These are phyloP conservation scores for Aegilops speltoides DNA, from an alignment of 176 grass and related monocot genomes.

Conservation along the genomic window DNA sequence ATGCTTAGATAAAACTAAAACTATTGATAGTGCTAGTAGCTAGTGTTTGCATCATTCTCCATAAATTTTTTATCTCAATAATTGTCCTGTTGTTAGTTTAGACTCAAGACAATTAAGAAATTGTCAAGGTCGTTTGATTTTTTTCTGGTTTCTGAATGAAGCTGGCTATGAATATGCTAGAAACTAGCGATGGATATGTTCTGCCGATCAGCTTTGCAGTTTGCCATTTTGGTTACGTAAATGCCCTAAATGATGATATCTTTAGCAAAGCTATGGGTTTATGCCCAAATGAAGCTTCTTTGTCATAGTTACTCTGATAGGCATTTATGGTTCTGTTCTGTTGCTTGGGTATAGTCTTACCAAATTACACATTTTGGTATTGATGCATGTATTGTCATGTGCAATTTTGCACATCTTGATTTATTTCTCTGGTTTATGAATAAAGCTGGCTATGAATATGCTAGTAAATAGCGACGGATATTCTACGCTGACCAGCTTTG, in stretches of 20 bases:
- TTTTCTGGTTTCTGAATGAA: background rate
- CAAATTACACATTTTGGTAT: too few relatives aligned
- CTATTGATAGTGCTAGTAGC: too few relatives aligned
- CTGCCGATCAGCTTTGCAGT: background rate
- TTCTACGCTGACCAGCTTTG: background rate
- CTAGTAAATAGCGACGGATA: too few relatives aligned
- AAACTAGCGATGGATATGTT: background rate
- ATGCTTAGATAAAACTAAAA: too few relatives aligned
- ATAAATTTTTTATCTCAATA: background rate
- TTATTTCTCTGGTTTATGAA: background rate
- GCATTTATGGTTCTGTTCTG: background rate
- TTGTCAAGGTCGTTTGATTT: background rate
- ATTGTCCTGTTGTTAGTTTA: background rate
- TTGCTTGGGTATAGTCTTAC: background rate
- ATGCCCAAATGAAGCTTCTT: background rate
- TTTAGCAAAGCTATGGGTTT: background rate
- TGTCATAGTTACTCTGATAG: background rate
- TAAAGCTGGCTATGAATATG: background rate
- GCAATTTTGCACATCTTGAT: background rate
- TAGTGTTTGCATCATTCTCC: background rate
- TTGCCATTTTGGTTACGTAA: background rate
- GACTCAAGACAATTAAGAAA: background rate
- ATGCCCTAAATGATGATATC: conserved; percentile 21
- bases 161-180: background rate
- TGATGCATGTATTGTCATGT: too few relatives aligned